phyloP scores from a whole-genome alignment of 192 early-diverging fungal genomes.

The Spizellomyces sp. region DNA sequence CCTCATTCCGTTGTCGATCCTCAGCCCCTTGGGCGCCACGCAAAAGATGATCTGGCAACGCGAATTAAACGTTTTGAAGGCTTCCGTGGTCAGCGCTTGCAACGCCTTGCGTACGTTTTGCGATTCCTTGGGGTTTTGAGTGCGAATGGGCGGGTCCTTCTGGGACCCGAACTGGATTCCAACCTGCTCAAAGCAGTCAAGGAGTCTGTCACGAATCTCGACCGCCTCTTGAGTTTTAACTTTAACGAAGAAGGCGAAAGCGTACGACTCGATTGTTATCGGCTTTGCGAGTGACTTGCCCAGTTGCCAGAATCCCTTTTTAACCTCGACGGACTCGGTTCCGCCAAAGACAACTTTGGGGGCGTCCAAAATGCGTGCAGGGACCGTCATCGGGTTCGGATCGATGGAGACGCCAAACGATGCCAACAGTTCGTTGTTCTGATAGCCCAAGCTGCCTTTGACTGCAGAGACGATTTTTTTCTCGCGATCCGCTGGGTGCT shows the following conservation, averaged over 20 bases:
- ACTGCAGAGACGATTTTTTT: slow-evolving; percentile 64
- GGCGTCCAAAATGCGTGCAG: slow-evolving; percentile 66
- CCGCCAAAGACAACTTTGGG: slow-evolving; percentile 63
- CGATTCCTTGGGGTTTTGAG: not conserved
- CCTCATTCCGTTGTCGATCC: slow-evolving; percentile 35
- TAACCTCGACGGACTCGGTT: not conserved
- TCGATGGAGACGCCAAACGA: slow-evolving; percentile 53
- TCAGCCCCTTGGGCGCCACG: slow-evolving; percentile 38
- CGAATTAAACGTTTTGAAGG: slow-evolving; percentile 38
- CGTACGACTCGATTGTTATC: slow-evolving; percentile 5
- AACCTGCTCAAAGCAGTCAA: not conserved
- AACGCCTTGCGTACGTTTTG: slow-evolving; percentile 43
- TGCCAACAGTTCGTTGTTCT: slow-evolving; percentile 61
- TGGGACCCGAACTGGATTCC: slow-evolving; percentile 3
- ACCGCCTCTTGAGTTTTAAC: slow-evolving; percentile 17
- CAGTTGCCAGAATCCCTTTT: not conserved
- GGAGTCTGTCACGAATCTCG: slow-evolving; percentile 1
- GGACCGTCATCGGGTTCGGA: slow-evolving; percentile 23
- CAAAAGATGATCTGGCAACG: slow-evolving; percentile 70
- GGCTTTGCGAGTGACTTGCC: slow-evolving; percentile 4
- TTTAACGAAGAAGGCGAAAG: slow-evolving; percentile 31
- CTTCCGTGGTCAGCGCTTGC: slow-evolving; percentile 38
- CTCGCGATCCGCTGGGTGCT: slow-evolving; percentile 38
- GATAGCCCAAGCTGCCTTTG: slow-evolving; percentile 51
- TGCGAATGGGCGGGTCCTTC: not conserved